Evolutionary conservation across 1,284 basidiomycete species (phyloP).

Genomic region (Leccinum pachyderme): DNA sequence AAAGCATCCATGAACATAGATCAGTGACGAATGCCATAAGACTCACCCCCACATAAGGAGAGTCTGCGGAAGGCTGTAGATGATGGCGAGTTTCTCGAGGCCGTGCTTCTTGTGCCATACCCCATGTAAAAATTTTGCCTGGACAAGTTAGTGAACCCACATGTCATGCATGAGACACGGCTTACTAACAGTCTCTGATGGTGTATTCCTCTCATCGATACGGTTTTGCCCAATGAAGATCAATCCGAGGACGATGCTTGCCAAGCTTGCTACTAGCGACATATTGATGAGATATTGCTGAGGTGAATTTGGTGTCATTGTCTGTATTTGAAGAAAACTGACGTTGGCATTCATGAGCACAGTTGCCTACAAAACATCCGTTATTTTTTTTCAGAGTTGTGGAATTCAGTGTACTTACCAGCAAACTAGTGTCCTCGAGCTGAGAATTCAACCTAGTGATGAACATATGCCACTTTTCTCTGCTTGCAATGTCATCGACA

Average conservation of each 20-base stretch:
- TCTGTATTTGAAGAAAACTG: slow-evolving; percentile 38
- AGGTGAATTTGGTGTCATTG: slow-evolving; percentile 18
- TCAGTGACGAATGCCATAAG: background rate
- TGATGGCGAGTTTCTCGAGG: slow-evolving; percentile 37
- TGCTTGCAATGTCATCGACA: background rate
- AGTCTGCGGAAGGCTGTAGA: slow-evolving; percentile 38
- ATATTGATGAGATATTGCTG: slow-evolving; percentile 38
- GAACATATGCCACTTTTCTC: background rate
- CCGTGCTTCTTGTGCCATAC: slow-evolving; percentile 30
- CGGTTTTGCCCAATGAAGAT: slow-evolving; percentile 39
- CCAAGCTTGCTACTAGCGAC: slow-evolving; percentile 40
- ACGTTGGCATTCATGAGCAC: slow-evolving; percentile 43
- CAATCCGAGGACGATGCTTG: slow-evolving; percentile 40
- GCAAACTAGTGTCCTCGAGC: background rate
- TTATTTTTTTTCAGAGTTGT: background rate
- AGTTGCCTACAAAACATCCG: slow-evolving; percentile 30
- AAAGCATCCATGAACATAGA: background rate
- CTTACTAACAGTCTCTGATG: slow-evolving; percentile 28
- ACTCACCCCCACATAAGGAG: slow-evolving; percentile 43
- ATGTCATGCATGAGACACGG: background rate
- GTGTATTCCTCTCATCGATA: slow-evolving; percentile 28
- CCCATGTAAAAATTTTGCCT: slow-evolving; percentile 31
- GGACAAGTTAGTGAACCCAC: background rate
- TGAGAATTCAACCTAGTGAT: background rate
- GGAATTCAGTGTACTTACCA: background rate